A percentile compares a stretch with the other conserved stretches of the same genome.
Conservation (phyloP, 768 basidiomycete species). For the Mycena haematopus region DNA sequence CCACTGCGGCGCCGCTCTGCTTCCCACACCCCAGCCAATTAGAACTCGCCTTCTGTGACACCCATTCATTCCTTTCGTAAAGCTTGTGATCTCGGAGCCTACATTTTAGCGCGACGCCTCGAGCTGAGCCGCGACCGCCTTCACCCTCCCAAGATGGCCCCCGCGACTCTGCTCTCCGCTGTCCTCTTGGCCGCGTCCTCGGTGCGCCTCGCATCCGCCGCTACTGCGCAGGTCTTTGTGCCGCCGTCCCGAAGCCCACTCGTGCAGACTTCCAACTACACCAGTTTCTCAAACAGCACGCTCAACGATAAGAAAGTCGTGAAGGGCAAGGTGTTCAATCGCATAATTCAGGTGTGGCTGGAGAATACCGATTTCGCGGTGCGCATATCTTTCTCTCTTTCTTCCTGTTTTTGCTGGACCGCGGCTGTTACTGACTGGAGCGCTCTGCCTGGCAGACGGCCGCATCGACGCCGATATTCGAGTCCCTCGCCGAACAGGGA, state of each 20-base stretch:
- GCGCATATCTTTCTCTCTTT: constrained; percentile 14
- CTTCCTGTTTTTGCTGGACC: not conserved
- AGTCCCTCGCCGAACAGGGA: constrained; percentile 54
- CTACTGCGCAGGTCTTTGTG: not conserved
- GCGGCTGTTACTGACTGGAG: not conserved
- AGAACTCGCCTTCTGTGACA: no score
- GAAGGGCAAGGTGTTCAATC: constrained; percentile 2
- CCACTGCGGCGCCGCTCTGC: no score
- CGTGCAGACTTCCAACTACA: constrained; percentile 9
- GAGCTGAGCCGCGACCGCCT: no score
- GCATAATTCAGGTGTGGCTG: constrained; percentile 52
- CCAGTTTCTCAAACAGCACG: not conserved
- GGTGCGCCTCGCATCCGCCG: not conserved
- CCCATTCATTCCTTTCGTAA: no score
- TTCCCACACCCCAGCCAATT: no score
- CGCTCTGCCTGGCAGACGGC: not conserved
- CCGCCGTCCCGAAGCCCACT: not conserved
- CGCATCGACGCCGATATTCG: constrained; percentile 33
- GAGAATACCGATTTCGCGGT: constrained; percentile 63
- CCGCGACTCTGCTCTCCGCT: not conserved
- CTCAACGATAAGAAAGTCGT: not conserved
- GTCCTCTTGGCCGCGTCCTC: not conserved
- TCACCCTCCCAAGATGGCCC: not conserved
- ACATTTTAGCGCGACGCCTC: no score
- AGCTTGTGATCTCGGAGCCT: no score